These are phyloP conservation scores for Lithospermum erythrorhizon DNA, from an alignment of 257 asterid genomes.

Conservation along the genomic window DNA sequence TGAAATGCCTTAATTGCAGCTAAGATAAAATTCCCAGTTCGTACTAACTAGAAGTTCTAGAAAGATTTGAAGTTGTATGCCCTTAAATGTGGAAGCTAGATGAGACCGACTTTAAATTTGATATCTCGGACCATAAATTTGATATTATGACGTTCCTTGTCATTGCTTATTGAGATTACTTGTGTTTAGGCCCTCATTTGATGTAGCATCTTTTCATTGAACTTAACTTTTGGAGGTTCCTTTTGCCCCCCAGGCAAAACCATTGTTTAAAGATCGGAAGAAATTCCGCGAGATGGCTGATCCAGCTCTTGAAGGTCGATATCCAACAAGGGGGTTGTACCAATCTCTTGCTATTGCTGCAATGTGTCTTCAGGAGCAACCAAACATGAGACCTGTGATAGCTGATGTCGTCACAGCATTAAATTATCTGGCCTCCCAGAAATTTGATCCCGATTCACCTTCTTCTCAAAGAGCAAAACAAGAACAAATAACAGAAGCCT, in stretches of 20 bases:
- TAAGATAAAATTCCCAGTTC: too few species aligned
- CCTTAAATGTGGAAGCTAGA: too few species aligned
- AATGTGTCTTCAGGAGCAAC: slow-evolving; percentile 53
- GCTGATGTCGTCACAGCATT: slow-evolving; percentile 48
- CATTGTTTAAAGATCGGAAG: slow-evolving; percentile 52
- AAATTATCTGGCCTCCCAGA: slow-evolving; percentile 45
- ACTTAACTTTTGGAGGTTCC: neutral
- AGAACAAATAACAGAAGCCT: neutral
- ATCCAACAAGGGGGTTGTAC: slow-evolving; percentile 46
- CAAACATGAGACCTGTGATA: slow-evolving; percentile 39
- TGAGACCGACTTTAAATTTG: too few species aligned
- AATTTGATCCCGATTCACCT: slow-evolving; percentile 25
- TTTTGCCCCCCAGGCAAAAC: slow-evolving; percentile 42
- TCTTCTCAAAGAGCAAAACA: slow-evolving; percentile 2
- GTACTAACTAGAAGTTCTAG: too few species aligned
- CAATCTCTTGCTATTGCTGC: slow-evolving; percentile 69
- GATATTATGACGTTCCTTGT: too few species aligned
- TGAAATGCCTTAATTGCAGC: too few species aligned
- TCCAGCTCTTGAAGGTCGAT: slow-evolving; percentile 44
- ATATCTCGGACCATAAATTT: too few species aligned
- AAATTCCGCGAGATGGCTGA: slow-evolving; percentile 56
- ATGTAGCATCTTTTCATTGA: neutral
- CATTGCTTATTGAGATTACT: neutral
- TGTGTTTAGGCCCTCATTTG: neutral
- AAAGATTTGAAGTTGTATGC: too few species aligned